Percentiles rank a stretch among this genome's conserved stretches.
phyloP scores from a whole-genome alignment of 1,139 yeast genomes.

The Groenewaldozyma sp. region DNA sequence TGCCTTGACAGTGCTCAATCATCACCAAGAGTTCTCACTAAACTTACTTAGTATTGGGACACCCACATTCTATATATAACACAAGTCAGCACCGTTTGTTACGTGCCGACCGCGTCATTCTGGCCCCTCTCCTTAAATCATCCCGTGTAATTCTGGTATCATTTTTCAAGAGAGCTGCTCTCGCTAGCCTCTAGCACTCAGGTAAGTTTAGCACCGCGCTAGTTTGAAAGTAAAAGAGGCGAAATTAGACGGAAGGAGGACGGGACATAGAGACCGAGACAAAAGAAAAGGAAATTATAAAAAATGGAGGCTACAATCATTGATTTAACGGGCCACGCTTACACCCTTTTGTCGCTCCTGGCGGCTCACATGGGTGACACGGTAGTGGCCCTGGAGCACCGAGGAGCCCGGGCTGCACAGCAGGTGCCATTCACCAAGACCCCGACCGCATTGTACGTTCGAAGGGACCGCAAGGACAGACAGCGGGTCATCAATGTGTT shows the following conservation, averaged over 20 bases:
- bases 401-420: conserved; percentile 10
- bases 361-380: conserved; percentile 8
- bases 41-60: too few species aligned
- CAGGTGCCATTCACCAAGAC: conserved; percentile 21
- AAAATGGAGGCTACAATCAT: conserved; percentile 14
- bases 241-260: not conserved
- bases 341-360: conserved; percentile 11
- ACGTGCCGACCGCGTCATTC: too few species aligned
- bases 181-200: too few species aligned
- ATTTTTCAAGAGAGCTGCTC: too few species aligned
- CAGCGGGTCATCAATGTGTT: conserved; percentile 42
- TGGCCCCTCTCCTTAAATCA: too few species aligned
- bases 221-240: not conserved
- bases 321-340: conserved; percentile 8
- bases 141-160: too few species aligned
- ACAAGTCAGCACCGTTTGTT: too few species aligned
- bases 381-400: conserved; percentile 7
- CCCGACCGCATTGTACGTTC: conserved; percentile 37
- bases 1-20: too few species aligned
- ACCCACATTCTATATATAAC: too few species aligned
- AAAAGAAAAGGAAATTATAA: not conserved
- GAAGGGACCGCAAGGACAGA: conserved; percentile 42
- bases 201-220: not conserved
- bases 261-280: not conserved
- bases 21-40: too few species aligned